Percentiles rank a stretch among this genome's conserved stretches.
Conservation (phyloP, 1,284 basidiomycete species). For the Tylopilus orsonianus region DNA sequence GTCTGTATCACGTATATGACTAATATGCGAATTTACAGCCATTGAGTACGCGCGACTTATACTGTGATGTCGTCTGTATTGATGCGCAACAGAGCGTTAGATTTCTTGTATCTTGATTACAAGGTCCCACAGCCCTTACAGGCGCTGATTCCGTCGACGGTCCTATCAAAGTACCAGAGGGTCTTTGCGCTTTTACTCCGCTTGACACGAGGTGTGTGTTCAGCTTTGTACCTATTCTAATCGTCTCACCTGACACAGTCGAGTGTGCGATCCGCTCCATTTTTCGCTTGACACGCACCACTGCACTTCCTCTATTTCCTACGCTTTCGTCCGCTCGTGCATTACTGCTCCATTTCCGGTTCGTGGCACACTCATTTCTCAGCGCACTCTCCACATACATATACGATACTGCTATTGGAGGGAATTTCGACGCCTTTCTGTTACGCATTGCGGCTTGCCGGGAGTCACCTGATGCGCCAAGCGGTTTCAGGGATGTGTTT, state of each 20-base stretch:
- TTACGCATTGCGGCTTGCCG: constrained; percentile 38
- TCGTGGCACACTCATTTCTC: constrained; percentile 70
- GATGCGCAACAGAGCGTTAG: constrained; percentile 61
- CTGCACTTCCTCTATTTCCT: constrained; percentile 53
- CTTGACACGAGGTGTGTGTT: constrained; percentile 67
- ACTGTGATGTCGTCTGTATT: constrained; percentile 55
- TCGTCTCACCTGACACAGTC: constrained; percentile 42
- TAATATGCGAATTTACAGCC: constrained; percentile 19
- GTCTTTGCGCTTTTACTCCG: constrained; percentile 79
- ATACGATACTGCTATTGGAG: constrained; percentile 74
- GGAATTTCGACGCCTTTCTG: constrained; percentile 72
- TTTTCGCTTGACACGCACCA: constrained; percentile 57
- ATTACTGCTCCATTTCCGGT: constrained; percentile 66
- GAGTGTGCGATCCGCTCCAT: constrained; percentile 68
- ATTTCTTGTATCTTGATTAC: constrained; percentile 87
- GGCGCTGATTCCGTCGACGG: constrained; percentile 63
- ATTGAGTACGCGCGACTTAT: constrained; percentile 26
- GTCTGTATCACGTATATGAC: too few relatives aligned
- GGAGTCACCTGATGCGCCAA: constrained; percentile 20
- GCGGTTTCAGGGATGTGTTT: constrained; percentile 69
- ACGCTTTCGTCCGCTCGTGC: constrained; percentile 53
- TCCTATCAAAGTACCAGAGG: constrained; percentile 81
- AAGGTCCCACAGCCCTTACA: constrained; percentile 73
- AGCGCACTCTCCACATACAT: constrained; percentile 65
- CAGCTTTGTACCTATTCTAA: not conserved